Percentiles rank a stretch among this genome's conserved stretches.
phyloP scores from a whole-genome alignment of 495 filamentous ascomycete genomes.

The Podospora comata region DNA sequence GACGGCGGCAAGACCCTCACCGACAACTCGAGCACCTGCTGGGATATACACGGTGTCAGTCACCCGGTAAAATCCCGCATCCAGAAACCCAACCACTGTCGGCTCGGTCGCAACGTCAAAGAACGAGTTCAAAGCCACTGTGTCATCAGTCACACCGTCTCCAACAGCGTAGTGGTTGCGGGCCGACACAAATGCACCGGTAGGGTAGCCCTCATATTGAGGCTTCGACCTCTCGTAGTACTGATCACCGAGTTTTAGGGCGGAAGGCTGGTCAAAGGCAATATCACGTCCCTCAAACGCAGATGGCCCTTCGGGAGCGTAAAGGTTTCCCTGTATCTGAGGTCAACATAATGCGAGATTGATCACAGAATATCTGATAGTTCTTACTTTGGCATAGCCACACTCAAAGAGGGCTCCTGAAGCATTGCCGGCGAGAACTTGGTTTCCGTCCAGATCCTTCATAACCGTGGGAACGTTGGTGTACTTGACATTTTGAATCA shows the following conservation, averaged over 20 bases:
- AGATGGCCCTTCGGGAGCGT: conserved; percentile 26
- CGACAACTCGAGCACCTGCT: conserved; percentile 47
- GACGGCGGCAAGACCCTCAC: conserved; percentile 46
- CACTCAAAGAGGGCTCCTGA: conserved; percentile 22
- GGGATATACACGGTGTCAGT: conserved; percentile 47
- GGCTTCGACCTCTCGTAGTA: conserved; percentile 68
- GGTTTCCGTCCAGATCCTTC: conserved; percentile 42
- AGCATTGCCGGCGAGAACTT: conserved; percentile 44
- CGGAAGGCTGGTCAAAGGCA: conserved; percentile 20
- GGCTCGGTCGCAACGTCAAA: conserved; percentile 23
- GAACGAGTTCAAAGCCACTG: conserved; percentile 24
- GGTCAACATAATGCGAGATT: conserved; percentile 4
- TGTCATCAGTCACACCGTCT: conserved; percentile 35
- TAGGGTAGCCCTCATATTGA: conserved; percentile 55
- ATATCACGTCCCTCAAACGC: conserved; percentile 20
- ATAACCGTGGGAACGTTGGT: conserved; percentile 53
- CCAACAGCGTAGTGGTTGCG: conserved; percentile 28
- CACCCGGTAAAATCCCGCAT: conserved; percentile 46
- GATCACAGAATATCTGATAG: conserved; percentile 25
- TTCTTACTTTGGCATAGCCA: conserved; percentile 34
- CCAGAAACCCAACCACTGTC: conserved; percentile 64
- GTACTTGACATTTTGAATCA: conserved; percentile 75
- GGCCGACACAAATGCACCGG: conserved; percentile 35
- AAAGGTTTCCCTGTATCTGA: conserved; percentile 25
- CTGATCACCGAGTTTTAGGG: conserved; percentile 38